Evolutionary conservation across 164 flowering plant species (phyloP), one percentile per base, ranked within the genome.

Genomic region (Berberis thunbergii): DNA sequence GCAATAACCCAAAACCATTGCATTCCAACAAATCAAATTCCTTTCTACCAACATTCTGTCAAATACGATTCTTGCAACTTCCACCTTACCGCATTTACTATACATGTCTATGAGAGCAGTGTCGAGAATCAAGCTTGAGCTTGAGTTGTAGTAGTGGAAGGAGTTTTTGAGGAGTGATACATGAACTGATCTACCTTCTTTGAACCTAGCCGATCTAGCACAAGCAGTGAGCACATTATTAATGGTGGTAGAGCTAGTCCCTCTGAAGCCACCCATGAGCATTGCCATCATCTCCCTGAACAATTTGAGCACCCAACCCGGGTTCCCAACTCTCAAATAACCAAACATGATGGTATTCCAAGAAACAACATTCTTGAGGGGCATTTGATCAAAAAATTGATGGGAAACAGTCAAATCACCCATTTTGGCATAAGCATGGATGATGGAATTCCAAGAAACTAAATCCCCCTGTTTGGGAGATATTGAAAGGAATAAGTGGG

Each of bases 121-220:
- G 60, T 68, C 73, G 12, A 86, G 61, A 50, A 84, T 71, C 75
- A 86, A 46, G 69, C 69, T 83, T 40, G 49, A 65, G 60, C 11
- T 71, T 63, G n/a, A 57, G 26, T 26, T 26, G 26, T 26, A 26
- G 26, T 26, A 26, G 26, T 26, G 26, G 26, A 26, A 2, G 3
- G 64, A 71, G 4, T 42, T 68, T 64, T 69, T 79, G 26, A 81
- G 4, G 7, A 81, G 61, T 65, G 44, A 78, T 1, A 83, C 87
- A 72, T 90, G 92, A 69, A 86, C 83, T 1, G 93, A 88, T 60
- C 71, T 79, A 54, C 97, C 93, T 75, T 88, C 89, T 55, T 74
- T 79, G 48, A 83, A 54, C 67, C 90, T 81, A 60, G 83, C 81
- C 2, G 91, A 86, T 72, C 84, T 70, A 26, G 82, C 81, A 78